Base-by-base conservation (phyloP, 1,139 yeast genomes). In the Saccharomyces hybrid region DNA sequence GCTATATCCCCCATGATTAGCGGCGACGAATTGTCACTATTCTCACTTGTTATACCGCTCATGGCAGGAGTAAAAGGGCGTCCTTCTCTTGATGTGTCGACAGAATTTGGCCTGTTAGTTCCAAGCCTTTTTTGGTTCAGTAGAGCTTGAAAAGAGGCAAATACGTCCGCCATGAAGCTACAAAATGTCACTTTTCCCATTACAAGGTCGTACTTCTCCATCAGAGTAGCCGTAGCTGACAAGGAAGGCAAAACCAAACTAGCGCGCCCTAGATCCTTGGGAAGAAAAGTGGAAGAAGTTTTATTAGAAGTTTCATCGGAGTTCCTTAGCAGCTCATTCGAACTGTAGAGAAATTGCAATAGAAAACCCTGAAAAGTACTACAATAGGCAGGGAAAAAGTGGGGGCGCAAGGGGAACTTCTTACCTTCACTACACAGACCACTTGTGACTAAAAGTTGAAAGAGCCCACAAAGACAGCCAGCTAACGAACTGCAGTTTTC, bases 401-500 rank as follows among this genome's bases (percentile, higher is more conserved):
- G 44, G 13, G 44, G 44, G 11, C 44, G 44, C 13, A 38, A 38
- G 5, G 25, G 44, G 13, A 38, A 38, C 44, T 38, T 38, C 25
- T 8, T 16, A 16, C 5, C 1, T 16, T 9, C 44, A 38, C 23
- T 16, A 20, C 13, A 2, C 11, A 38, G 13, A 16, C 11, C 11
- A 13, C 44, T 38, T 4, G 44, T 13, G 4, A 8, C 11, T 3
- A 56, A 41, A 23, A 49, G 42, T 16, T 54, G 49, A 25, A 52
- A 47, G 3, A 54, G 48, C 5, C 50, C 55, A 20, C 53, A 34
- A 11, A 56, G 44, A 25, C 51, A 48, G 5, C 42, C 11, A 13
- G 53, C 38, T 23, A 56, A 30, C 4, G 52, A 30, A 20, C 52
- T 52, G 47, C 57, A 56, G 11, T 54, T 52, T 41, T 54, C 53